phyloP scores from a whole-genome alignment of 164 flowering plant species.

The Berberis vulgaris region DNA sequence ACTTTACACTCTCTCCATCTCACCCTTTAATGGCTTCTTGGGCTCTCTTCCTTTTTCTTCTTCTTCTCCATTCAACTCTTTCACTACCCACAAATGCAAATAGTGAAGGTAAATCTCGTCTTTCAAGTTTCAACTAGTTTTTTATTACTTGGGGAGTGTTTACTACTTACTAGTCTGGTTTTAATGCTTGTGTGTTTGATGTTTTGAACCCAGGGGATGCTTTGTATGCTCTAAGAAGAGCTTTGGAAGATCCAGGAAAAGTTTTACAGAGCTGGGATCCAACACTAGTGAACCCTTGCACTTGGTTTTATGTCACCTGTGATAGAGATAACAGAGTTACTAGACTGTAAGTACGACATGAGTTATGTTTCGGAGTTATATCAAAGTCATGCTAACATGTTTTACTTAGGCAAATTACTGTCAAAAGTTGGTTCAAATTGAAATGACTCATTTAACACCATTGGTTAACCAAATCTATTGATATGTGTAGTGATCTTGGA shows the following conservation, averaged over 20 bases:
- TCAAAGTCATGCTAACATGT: no score
- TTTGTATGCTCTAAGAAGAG: conserved; percentile 49
- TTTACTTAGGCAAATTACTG: no score
- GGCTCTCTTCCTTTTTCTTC: conserved; percentile 3
- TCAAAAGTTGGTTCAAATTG: no score
- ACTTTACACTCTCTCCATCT: not conserved
- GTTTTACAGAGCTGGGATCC: conserved; percentile 85
- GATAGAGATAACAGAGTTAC: conserved; percentile 53
- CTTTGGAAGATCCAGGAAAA: conserved; percentile 48
- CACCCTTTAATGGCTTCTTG: not conserved
- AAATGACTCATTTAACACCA: no score
- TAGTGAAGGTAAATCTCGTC: conserved; percentile 27
- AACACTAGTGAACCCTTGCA: conserved; percentile 68
- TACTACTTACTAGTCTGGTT: no score
- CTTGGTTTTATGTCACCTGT: conserved; percentile 80
- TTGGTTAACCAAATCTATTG: no score
- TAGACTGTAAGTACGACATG: conserved; percentile 36
- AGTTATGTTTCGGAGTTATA: no score
- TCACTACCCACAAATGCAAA: conserved; percentile 27
- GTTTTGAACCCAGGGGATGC: conserved; percentile 48
- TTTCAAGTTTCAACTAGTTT: no score
- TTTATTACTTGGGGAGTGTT: no score
- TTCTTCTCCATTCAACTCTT: conserved; percentile 9
- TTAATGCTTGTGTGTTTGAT: not conserved
- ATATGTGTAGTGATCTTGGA: conserved; percentile 57